Percentiles rank a stretch among this genome's conserved stretches.
Conservation (phyloP, 2,329 filamentous ascomycete species). For the Penicillium oxalicum region DNA sequence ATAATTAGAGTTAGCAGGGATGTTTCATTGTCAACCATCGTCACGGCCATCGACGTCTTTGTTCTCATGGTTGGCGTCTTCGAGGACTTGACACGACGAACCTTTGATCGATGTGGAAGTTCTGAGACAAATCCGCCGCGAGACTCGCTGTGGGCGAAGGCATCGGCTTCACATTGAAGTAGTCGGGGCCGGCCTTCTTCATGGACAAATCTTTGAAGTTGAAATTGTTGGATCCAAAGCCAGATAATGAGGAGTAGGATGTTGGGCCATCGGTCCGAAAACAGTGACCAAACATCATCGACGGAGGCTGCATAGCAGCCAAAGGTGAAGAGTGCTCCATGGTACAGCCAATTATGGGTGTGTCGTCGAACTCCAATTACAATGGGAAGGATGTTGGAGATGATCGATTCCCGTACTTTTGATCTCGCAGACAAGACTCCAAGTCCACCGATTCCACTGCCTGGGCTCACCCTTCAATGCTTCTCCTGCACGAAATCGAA, state of each 20-base stretch:
- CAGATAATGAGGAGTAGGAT: slow-evolving; percentile 50
- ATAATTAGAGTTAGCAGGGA: slow-evolving; percentile 38
- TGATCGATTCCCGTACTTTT: slow-evolving; percentile 7
- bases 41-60: not conserved
- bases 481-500: not conserved
- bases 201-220: slow-evolving; percentile 70
- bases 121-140: slow-evolving; percentile 90
- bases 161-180: slow-evolving; percentile 73
- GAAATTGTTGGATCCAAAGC: slow-evolving; percentile 60
- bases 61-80: not conserved
- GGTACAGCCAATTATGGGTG: slow-evolving; percentile 6
- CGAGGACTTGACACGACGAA: slow-evolving; percentile 41
- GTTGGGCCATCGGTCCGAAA: slow-evolving; percentile 51
- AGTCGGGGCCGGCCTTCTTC: slow-evolving; percentile 65
- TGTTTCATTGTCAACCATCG: slow-evolving; percentile 5
- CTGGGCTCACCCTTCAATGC: not conserved
- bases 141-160: slow-evolving; percentile 86
- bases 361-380: slow-evolving; percentile 10
- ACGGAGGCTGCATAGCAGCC: slow-evolving; percentile 78
- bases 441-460: not conserved
- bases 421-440: not conserved
- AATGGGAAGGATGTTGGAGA: slow-evolving; percentile 4
- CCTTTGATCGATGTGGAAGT: slow-evolving; percentile 95
- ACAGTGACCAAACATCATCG: slow-evolving; percentile 59
- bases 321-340: slow-evolving; percentile 95